phyloP scores from a whole-genome alignment of 164 flowering plant genomes.

The Saururus chinensis region DNA sequence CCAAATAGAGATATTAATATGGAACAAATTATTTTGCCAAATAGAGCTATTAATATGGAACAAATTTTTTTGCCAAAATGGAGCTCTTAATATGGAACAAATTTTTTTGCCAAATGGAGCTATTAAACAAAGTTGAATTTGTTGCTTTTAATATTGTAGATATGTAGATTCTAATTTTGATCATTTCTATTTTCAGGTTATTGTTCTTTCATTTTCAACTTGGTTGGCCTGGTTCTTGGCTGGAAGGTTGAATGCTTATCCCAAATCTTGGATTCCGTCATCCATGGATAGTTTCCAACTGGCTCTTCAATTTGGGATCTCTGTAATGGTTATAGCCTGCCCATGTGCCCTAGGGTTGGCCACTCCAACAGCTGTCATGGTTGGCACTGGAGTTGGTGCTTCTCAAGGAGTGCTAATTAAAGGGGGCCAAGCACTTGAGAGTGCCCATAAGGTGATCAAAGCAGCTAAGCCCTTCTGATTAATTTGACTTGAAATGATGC shows the following conservation, averaged over 20 bases:
- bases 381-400: constrained; percentile 95
- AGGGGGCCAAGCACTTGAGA: constrained; percentile 90
- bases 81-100: too few species aligned
- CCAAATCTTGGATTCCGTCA: constrained; percentile 73
- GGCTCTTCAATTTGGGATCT: constrained; percentile 90
- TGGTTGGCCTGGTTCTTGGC: constrained; percentile 86
- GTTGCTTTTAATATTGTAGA: background rate
- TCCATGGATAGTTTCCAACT: constrained; percentile 88
- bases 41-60: too few species aligned
- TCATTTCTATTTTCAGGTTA: constrained; percentile 39
- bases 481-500: too few species aligned
- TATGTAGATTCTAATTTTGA: background rate
- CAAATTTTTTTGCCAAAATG: too few species aligned
- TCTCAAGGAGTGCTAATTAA: constrained; percentile 84
- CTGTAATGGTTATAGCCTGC: constrained; percentile 96
- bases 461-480: background rate
- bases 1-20: too few species aligned
- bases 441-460: constrained; percentile 66
- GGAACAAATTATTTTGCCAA: too few species aligned
- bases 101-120: too few species aligned
- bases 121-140: background rate
- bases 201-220: constrained; percentile 46
- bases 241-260: constrained; percentile 57
- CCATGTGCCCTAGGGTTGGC: constrained; percentile 96
- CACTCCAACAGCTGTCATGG: constrained; percentile 99